Conservation (phyloP, 345 rosid genomes). For the Rhodamnia rubescens region DNA sequence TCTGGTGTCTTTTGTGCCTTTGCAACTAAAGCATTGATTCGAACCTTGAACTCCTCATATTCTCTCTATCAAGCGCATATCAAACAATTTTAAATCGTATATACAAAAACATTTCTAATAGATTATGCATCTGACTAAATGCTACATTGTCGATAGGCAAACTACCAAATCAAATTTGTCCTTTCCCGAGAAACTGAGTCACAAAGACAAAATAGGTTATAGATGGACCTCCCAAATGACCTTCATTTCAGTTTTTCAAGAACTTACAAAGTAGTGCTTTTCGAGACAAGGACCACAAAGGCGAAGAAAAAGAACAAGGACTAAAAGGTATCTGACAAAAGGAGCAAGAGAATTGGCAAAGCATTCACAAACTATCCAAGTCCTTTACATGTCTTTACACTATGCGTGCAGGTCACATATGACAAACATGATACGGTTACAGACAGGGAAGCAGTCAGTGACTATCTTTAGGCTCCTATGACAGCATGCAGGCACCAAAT, state of each 20-base stretch:
- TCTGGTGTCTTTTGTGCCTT: slow-evolving; percentile 99
- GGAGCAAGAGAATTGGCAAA: neutral
- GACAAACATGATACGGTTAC: neutral
- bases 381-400: neutral
- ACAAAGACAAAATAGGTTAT: neutral
- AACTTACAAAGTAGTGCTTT: neutral
- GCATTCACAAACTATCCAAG: neutral
- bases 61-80: slow-evolving; percentile 54
- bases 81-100: neutral
- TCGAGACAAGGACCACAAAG: neutral
- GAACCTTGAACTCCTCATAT: slow-evolving; percentile 97
- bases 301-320: neutral
- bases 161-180: neutral
- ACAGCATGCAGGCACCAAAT: neutral
- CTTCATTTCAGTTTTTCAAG: neutral
- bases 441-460: neutral
- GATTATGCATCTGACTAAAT: neutral
- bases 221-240: neutral
- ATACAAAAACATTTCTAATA: neutral
- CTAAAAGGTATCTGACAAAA: neutral
- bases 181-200: neutral
- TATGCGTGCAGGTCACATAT: neutral
- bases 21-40: slow-evolving; percentile 97
- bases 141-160: neutral
- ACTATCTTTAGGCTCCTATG: neutral